These are phyloP conservation scores for Styphnolobium japonicum DNA, from an alignment of 306 rosid species.

Conservation along the genomic window DNA sequence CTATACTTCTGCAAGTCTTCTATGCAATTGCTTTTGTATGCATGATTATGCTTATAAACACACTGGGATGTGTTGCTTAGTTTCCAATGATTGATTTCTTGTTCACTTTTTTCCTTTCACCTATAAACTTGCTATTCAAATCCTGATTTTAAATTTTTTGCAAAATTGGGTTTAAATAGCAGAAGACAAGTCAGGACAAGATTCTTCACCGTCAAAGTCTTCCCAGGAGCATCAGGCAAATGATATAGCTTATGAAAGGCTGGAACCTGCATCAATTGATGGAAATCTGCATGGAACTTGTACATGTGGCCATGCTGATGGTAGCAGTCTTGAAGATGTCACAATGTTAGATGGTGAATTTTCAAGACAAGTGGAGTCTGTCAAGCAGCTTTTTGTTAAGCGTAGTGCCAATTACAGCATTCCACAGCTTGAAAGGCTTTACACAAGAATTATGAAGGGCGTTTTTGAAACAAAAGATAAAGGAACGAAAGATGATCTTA, in stretches of 20 bases:
- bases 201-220: conserved; percentile 34
- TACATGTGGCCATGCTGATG: conserved; percentile 38
- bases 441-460: conserved; percentile 83
- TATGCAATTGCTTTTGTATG: background rate
- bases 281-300: conserved; percentile 37
- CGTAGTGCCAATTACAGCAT: conserved; percentile 57
- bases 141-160: conserved; percentile 8
- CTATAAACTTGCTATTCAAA: background rate
- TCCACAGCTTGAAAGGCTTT: conserved; percentile 89
- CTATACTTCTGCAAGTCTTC: background rate
- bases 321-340: conserved; percentile 37
- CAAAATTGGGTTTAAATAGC: conserved; percentile 24
- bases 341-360: conserved; percentile 47
- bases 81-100: background rate
- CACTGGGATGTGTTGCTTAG: background rate
- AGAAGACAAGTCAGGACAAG: conserved; percentile 64
- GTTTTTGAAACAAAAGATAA: conserved; percentile 59
- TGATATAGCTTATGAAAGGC: conserved; percentile 37
- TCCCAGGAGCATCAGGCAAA: conserved; percentile 46
- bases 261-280: conserved; percentile 36
- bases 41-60: conserved; percentile 12
- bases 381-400: conserved; percentile 54
- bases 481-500: conserved; percentile 46
- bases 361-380: conserved; percentile 53
- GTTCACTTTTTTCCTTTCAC: background rate